Percentiles rank a stretch among this genome's conserved stretches.
Conservation (phyloP, 176 grass and related monocot species). For the Stipa capillata region DNA sequence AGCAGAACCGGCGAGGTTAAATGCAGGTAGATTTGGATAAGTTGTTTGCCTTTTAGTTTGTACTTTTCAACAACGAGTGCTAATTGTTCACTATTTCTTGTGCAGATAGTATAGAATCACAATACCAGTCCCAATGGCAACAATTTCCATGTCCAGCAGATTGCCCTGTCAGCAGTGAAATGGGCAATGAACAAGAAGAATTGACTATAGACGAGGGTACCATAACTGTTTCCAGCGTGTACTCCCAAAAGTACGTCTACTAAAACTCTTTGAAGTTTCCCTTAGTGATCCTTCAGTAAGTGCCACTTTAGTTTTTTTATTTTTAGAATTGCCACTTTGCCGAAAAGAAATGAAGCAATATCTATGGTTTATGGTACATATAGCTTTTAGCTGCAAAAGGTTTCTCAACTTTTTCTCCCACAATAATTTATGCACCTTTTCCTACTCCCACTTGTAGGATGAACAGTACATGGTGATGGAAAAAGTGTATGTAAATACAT, state of each 20-base stretch:
- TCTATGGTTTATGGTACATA: not conserved
- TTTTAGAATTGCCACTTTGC: constrained; percentile 1
- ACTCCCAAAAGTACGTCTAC: constrained; percentile 49
- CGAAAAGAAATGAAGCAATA: not conserved
- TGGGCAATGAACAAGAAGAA: constrained; percentile 45
- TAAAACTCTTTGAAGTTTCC: not conserved
- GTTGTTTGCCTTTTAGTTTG: not conserved
- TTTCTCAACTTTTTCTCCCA: not conserved
- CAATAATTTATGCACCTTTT: not conserved
- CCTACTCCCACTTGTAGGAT: not conserved
- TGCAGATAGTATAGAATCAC: constrained; percentile 34
- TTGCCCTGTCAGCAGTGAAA: constrained; percentile 32
- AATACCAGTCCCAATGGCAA: constrained; percentile 46
- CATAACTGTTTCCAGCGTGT: constrained; percentile 54
- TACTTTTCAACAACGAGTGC: constrained; percentile 4
- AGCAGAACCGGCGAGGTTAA: constrained; percentile 36
- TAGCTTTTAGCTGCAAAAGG: not conserved
- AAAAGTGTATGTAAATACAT: not conserved
- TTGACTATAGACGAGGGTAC: constrained; percentile 70
- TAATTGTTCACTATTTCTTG: constrained; percentile 16
- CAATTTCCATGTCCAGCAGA: constrained; percentile 24
- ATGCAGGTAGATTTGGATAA: constrained; percentile 19
- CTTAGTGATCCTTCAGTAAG: not conserved
- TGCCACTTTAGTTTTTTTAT: not conserved
- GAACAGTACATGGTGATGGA: not conserved